phyloP scores from a whole-genome alignment of 1,139 yeast species.

The Zygosaccharomyces pseudobailii region DNA sequence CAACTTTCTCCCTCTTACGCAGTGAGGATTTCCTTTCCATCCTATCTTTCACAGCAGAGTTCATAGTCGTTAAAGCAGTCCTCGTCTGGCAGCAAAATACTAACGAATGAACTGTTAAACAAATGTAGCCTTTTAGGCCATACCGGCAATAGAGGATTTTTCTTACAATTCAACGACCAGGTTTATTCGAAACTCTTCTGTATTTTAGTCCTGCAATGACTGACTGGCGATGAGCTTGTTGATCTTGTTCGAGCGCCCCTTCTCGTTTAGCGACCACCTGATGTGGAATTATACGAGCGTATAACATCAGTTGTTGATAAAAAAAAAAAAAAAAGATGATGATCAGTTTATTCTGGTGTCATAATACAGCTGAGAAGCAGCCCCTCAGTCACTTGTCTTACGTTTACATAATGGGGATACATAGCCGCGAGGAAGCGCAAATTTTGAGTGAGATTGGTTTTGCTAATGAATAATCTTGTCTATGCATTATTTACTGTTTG shows the following conservation, averaged over 20 bases:
- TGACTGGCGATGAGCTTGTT: slow-evolving; percentile 4
- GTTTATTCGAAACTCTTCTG: not conserved
- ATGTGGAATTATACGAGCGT: not conserved
- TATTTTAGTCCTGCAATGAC: not conserved
- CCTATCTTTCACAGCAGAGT: not conserved
- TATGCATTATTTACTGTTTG: not conserved
- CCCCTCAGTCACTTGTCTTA: not conserved
- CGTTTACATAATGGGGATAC: not conserved
- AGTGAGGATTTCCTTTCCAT: slow-evolving; percentile 5
- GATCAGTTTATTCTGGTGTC: not conserved
- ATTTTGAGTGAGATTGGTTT: not conserved
- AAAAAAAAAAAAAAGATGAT: not conserved
- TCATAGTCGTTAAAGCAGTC: not conserved
- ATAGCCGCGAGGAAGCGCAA: not conserved
- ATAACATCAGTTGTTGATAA: not conserved
- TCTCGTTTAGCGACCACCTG: slow-evolving; percentile 9
- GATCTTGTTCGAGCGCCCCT: slow-evolving; percentile 5
- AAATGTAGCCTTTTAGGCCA: not conserved
- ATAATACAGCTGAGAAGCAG: not conserved
- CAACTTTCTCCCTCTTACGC: slow-evolving; percentile 22
- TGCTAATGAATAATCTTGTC: not conserved
- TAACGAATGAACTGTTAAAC: not conserved
- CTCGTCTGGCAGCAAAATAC: not conserved
- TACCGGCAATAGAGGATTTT: not conserved
- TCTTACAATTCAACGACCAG: not conserved